phyloP scores from a whole-genome alignment of 345 rosid species.

The Psidium friedrichsthalianum region DNA sequence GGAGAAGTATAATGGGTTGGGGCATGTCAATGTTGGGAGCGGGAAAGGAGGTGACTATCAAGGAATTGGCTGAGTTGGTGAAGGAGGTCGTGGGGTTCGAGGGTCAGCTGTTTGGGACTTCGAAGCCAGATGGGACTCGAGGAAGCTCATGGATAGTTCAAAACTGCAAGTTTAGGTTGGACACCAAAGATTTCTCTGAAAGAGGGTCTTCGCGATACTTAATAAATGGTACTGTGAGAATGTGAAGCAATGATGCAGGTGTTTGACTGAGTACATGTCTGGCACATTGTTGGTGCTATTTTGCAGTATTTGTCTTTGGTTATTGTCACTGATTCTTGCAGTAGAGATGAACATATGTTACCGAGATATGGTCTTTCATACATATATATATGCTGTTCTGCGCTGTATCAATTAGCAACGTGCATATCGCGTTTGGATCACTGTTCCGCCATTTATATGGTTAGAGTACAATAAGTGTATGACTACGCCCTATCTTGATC shows the following conservation, averaged over 20 bases:
- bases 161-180: constrained; percentile 79
- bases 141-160: constrained; percentile 94
- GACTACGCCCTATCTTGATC: too few relatives aligned
- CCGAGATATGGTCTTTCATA: too few relatives aligned
- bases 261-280: not conserved
- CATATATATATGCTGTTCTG: too few relatives aligned
- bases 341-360: too few relatives aligned
- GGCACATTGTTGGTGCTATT: too few relatives aligned
- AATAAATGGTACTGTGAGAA: constrained; percentile 86
- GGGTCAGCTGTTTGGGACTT: constrained; percentile 82
- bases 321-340: too few relatives aligned
- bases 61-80: constrained; percentile 84
- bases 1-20: constrained; percentile 65
- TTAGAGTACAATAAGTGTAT: too few relatives aligned
- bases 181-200: constrained; percentile 49
- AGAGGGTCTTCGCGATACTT: constrained; percentile 79
- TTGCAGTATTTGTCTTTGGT: too few relatives aligned
- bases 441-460: too few relatives aligned
- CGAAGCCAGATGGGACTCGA: constrained; percentile 86
- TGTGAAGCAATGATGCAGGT: constrained; percentile 22
- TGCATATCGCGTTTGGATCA: too few relatives aligned
- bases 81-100: constrained; percentile 82
- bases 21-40: constrained; percentile 88
- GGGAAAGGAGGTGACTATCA: constrained; percentile 86
- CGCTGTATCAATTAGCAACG: too few relatives aligned